A percentile compares a stretch with the other conserved stretches of the same genome.
Evolutionary conservation across 805 yeast species (phyloP).

Genomic region (Jamesozyma spencerorum): DNA sequence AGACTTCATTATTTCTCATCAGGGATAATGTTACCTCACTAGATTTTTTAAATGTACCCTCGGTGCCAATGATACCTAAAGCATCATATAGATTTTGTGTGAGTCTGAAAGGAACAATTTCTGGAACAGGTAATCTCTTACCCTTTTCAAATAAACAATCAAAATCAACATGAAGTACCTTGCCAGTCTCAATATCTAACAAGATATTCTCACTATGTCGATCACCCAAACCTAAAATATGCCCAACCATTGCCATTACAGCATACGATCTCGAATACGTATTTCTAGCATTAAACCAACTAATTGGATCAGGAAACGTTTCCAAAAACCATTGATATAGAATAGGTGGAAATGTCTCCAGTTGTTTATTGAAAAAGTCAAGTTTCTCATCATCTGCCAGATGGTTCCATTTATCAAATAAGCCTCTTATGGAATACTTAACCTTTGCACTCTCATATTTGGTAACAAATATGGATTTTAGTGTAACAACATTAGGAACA

Average conservation of each 20-base stretch:
- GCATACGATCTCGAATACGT: constrained; percentile 72
- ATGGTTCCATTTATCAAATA: constrained; percentile 23
- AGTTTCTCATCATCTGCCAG: constrained; percentile 19
- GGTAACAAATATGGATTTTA: constrained; percentile 49
- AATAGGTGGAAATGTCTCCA: constrained; percentile 49
- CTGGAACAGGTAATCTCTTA: constrained; percentile 69
- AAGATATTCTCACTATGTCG: constrained; percentile 90
- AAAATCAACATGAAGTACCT: constrained; percentile 86
- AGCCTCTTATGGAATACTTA: constrained; percentile 17
- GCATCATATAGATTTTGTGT: constrained; percentile 88
- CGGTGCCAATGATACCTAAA: constrained; percentile 77
- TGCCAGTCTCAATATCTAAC: constrained; percentile 63
- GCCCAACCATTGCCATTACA: constrained; percentile 96
- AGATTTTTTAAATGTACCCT: constrained; percentile 78
- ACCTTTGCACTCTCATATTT: constrained; percentile 37
- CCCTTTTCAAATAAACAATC: constrained; percentile 91
- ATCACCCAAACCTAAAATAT: constrained; percentile 89
- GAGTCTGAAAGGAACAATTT: constrained; percentile 85
- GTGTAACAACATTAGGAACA: constrained; percentile 67
- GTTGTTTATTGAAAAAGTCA: constrained; percentile 21
- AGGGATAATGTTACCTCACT: constrained; percentile 75
- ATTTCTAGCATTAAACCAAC: constrained; percentile 77
- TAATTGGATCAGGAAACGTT: constrained; percentile 77
- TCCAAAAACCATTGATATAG: constrained; percentile 82
- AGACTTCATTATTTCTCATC: constrained; percentile 69